A percentile compares a stretch with the other conserved stretches of the same genome.
phyloP scores from a whole-genome alignment of 208 protist genomes.

The Hexamita inflata region DNA sequence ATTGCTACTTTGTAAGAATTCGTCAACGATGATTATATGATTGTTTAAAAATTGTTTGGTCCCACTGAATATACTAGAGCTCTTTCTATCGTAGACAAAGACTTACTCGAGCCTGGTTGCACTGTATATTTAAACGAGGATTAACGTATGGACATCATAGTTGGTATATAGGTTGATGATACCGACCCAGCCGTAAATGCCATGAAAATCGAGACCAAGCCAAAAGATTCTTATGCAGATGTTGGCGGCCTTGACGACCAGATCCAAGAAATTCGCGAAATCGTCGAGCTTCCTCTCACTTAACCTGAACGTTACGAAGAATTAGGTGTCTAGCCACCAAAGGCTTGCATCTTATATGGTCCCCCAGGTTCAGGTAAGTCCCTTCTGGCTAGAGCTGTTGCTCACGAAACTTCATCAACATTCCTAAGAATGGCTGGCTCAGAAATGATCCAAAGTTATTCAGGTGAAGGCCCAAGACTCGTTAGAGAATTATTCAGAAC shows the following conservation, averaged over 20 bases:
- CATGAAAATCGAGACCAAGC: conserved; percentile 99
- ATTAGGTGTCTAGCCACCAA: conserved; percentile 97
- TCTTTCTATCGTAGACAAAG: conserved; percentile 35
- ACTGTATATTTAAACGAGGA: conserved; percentile 91
- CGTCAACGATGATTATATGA: conserved; percentile 84
- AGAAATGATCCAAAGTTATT: conserved; percentile 99
- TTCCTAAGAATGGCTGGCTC: conserved; percentile 97
- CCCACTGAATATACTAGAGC: conserved; percentile 18
- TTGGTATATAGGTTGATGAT: conserved; percentile 91
- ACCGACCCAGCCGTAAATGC: conserved; percentile 92
- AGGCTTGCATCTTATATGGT: conserved; percentile 97
- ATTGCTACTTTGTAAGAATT: conserved; percentile 97
- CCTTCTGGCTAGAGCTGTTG: conserved; percentile 95
- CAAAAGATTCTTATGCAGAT: conserved; percentile 92
- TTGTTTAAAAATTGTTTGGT: conserved; percentile 26
- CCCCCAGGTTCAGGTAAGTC: conserved; percentile 86
- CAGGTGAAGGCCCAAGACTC: conserved; percentile 97
- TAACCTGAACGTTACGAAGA: conserved; percentile 98
- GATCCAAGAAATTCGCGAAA: conserved; percentile 97
- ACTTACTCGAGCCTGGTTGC: conserved; percentile 80
- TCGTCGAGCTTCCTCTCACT: conserved; percentile 95
- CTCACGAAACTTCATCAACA: conserved; percentile 93
- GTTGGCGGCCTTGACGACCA: conserved; percentile 95
- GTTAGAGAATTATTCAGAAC: conserved; percentile 95
- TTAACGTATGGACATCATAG: conserved; percentile 64